Conservation (phyloP, 257 asterid species). For the Mentha longifolia region DNA sequence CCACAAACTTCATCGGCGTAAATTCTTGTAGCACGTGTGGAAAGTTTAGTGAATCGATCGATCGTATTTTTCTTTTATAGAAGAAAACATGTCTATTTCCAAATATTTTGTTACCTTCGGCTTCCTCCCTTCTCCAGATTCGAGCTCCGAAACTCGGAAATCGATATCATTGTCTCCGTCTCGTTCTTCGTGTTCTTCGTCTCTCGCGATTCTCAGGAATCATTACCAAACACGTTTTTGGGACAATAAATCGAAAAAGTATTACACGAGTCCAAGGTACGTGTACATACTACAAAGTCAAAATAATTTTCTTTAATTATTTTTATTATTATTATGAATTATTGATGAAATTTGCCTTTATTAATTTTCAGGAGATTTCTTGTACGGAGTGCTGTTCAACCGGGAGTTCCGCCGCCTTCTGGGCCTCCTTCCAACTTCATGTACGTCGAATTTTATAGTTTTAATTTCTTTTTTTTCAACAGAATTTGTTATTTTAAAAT, state of each 20-base stretch:
- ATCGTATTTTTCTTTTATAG: neutral
- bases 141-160: conserved; percentile 20
- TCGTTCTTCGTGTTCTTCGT: conserved; percentile 14
- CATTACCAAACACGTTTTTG: conserved; percentile 16
- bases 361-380: conserved; percentile 40
- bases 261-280: conserved; percentile 29
- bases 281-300: neutral
- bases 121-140: conserved; percentile 11
- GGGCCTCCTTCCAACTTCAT: conserved; percentile 43
- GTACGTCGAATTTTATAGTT: conserved; percentile 22
- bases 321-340: neutral
- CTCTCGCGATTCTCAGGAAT: neutral
- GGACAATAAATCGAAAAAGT: conserved; percentile 10
- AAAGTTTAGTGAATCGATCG: neutral
- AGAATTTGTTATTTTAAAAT: neutral
- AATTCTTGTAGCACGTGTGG: neutral
- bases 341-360: conserved; percentile 1
- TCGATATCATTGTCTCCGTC: conserved; percentile 10
- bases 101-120: conserved; percentile 17
- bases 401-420: conserved; percentile 44
- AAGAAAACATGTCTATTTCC: conserved; percentile 33
- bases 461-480: neutral
- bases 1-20: too few species aligned
- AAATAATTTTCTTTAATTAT: neutral
- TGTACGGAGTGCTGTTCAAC: conserved; percentile 34